A percentile compares a stretch with the other conserved stretches of the same genome.
Conservation (phyloP, 257 asterid genomes). For the Sherardia arvensis region DNA sequence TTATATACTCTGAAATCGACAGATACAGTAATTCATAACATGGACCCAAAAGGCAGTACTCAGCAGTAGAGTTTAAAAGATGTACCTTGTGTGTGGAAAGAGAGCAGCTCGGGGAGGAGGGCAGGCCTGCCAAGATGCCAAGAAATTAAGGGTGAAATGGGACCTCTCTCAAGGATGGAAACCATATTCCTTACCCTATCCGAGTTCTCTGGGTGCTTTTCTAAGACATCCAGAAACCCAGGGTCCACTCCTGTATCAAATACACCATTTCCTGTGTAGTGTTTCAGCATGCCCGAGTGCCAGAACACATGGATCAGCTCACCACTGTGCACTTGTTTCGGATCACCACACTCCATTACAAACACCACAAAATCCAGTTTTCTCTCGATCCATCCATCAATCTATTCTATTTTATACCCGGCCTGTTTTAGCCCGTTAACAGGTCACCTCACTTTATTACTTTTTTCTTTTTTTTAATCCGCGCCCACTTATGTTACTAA, state of each 20-base stretch:
- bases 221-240: slow-evolving; percentile 85
- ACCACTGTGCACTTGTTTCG: neutral
- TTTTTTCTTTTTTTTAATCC: too few relatives aligned
- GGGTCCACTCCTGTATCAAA: slow-evolving; percentile 80
- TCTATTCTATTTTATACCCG: too few relatives aligned
- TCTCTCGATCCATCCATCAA: too few relatives aligned
- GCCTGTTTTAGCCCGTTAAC: too few relatives aligned
- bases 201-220: slow-evolving; percentile 87
- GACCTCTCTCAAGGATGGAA: slow-evolving; percentile 74
- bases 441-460: too few relatives aligned
- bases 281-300: slow-evolving; percentile 77
- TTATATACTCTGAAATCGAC: slow-evolving; percentile 60
- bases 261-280: slow-evolving; percentile 69
- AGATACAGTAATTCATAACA: too few relatives aligned
- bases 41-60: too few relatives aligned
- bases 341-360: slow-evolving; percentile 2
- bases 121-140: slow-evolving; percentile 78
- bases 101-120: slow-evolving; percentile 41
- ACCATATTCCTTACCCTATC: slow-evolving; percentile 75
- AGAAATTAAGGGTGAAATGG: slow-evolving; percentile 58
- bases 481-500: too few relatives aligned
- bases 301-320: slow-evolving; percentile 59
- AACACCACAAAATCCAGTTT: too few relatives aligned
- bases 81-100: slow-evolving; percentile 70
- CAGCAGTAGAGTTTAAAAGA: neutral